Conservation (phyloP, 139 green algal genomes). For the Chlorella sp. region DNA sequence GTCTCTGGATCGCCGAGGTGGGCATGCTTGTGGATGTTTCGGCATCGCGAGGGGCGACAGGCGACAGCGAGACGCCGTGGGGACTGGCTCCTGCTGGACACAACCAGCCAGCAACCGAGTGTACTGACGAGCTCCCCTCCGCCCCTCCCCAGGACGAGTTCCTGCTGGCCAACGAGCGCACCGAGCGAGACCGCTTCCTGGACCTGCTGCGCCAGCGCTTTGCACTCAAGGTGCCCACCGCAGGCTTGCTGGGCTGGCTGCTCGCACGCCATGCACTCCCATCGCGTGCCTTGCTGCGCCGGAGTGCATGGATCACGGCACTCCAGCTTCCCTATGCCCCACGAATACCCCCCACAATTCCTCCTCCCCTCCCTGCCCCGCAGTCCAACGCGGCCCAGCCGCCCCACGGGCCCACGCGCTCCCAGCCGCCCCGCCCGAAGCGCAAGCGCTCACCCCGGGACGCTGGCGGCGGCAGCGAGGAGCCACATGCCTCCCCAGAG, state of each 20-base stretch:
- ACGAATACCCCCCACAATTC: too few species aligned
- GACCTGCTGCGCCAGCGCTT: constrained; percentile 20
- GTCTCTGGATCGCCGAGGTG: neutral
- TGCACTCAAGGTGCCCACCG: constrained; percentile 14
- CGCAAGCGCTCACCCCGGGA: neutral
- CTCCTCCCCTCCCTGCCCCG: neutral
- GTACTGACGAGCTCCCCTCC: neutral
- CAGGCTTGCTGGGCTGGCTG: too few species aligned
- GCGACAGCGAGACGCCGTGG: too few species aligned
- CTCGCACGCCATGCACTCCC: too few species aligned
- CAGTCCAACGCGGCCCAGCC: neutral
- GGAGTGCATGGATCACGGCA: too few species aligned
- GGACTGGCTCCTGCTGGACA: neutral
- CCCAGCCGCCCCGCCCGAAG: neutral
- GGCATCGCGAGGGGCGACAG: neutral
- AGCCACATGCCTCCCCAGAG: neutral
- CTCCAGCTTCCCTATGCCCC: too few species aligned
- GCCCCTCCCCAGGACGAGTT: neutral
- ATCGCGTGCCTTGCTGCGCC: too few species aligned
- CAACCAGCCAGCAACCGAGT: neutral
- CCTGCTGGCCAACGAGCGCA: constrained; percentile 13
- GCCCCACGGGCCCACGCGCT: neutral
- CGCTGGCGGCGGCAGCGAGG: neutral
- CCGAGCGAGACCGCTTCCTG: constrained; percentile 25
- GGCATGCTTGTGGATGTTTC: neutral